Evolutionary conservation across 768 basidiomycete species (phyloP).

Genomic region (Trametes maxima): DNA sequence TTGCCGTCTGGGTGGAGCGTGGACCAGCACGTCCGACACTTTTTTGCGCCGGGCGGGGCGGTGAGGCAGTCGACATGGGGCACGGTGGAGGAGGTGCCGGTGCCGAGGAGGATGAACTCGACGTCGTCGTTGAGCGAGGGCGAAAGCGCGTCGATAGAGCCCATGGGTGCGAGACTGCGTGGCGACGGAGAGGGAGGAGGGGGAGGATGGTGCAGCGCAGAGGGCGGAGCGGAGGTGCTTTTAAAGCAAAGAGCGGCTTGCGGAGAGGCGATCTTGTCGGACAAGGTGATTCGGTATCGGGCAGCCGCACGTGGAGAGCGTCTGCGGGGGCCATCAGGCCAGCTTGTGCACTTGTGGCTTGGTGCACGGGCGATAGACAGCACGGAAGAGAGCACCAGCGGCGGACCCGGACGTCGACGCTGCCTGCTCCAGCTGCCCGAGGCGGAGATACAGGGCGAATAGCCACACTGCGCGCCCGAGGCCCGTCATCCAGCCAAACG

Average conservation of each 20-base stretch:
- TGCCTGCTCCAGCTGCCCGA: not conserved
- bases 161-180: conserved; percentile 4
- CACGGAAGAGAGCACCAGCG: not conserved
- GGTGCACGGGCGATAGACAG: conserved; percentile 6
- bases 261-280: conserved; percentile 5
- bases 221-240: conserved; percentile 4
- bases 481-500: not conserved
- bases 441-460: conserved; percentile 18
- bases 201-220: not conserved
- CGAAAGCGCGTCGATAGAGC: conserved; percentile 15
- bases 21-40: conserved; percentile 69
- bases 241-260: conserved; percentile 1
- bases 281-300: conserved; percentile 14
- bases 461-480: not conserved
- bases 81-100: conserved; percentile 75
- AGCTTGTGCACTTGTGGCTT: conserved; percentile 4
- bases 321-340: not conserved
- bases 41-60: conserved; percentile 49
- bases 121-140: conserved; percentile 28
- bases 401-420: too few species aligned
- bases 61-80: conserved; percentile 79
- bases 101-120: conserved; percentile 83
- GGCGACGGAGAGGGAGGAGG: not conserved
- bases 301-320: conserved; percentile 14
- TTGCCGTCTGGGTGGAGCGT: conserved; percentile 69